Evolutionary conservation across 148 eudicot species (phyloP).

Genomic region (Spergularia marina): DNA sequence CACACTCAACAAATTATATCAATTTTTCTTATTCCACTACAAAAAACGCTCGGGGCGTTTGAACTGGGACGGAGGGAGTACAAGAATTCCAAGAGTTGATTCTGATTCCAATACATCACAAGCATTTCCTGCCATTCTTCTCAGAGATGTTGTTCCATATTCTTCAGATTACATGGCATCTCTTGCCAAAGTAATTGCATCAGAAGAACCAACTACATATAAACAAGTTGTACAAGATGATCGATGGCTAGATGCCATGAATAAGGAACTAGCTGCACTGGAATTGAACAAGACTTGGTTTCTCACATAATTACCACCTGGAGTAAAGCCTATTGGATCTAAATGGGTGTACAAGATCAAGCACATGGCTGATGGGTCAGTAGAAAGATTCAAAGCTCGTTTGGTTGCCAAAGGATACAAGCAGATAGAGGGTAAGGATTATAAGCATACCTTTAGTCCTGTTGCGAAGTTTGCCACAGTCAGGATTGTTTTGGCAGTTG

Average conservation of each 20-base stretch:
- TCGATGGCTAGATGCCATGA: neutral
- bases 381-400: neutral
- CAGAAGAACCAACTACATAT: neutral
- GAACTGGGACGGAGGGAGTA: too few relatives aligned
- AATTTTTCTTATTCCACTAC: too few relatives aligned
- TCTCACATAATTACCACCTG: neutral
- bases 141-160: too few relatives aligned
- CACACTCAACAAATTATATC: too few relatives aligned
- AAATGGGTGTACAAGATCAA: constrained; percentile 16
- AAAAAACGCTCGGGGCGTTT: too few relatives aligned
- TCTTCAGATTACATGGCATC: too few relatives aligned
- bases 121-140: too few relatives aligned
- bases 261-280: neutral
- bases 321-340: neutral
- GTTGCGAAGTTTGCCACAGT: neutral
- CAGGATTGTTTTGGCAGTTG: too few relatives aligned
- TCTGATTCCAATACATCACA: too few relatives aligned
- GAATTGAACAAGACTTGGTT: neutral
- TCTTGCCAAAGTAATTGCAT: too few relatives aligned
- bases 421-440: neutral
- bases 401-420: neutral
- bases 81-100: too few relatives aligned
- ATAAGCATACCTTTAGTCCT: neutral
- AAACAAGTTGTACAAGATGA: neutral
- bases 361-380: neutral